Evolutionary conservation across 805 yeast genomes (phyloP).

Genomic region (Nakazawaea molendinolei): DNA sequence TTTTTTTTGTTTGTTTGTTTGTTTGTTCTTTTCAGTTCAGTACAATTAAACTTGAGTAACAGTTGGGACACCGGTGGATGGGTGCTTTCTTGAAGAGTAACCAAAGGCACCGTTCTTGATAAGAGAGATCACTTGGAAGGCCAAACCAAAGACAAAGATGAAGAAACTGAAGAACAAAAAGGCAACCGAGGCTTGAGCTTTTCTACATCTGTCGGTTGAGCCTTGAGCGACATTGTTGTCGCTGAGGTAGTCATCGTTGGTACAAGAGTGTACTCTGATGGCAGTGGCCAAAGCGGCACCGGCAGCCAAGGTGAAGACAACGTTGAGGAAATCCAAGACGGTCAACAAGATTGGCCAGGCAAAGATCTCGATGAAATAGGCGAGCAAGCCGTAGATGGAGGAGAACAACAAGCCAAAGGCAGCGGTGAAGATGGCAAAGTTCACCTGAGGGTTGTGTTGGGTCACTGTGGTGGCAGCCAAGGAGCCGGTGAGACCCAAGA

Average conservation of each 20-base stretch:
- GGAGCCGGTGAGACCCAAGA: slow-evolving; percentile 86
- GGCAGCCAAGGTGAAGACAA: slow-evolving; percentile 89
- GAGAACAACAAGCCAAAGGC: slow-evolving; percentile 82
- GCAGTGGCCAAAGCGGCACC: slow-evolving; percentile 93
- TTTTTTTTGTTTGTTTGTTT: no score
- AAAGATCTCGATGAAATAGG: slow-evolving; percentile 68
- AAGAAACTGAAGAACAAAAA: slow-evolving; percentile 82
- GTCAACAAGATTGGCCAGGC: slow-evolving; percentile 85
- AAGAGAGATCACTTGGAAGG: slow-evolving; percentile 40
- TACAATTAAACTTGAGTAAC: slow-evolving; percentile 71
- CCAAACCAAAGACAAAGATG: slow-evolving; percentile 59
- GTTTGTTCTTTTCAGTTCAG: no score
- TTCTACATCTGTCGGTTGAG: slow-evolving; percentile 80
- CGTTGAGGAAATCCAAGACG: slow-evolving; percentile 76
- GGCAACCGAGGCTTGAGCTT: slow-evolving; percentile 81
- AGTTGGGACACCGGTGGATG: slow-evolving; percentile 84
- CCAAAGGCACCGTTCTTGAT: slow-evolving; percentile 56
- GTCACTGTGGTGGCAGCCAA: slow-evolving; percentile 56
- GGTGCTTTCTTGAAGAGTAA: slow-evolving; percentile 38
- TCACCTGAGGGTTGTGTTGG: slow-evolving; percentile 71
- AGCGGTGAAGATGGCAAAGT: slow-evolving; percentile 81
- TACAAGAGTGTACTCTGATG: slow-evolving; percentile 81
- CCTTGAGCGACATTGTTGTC: slow-evolving; percentile 71
- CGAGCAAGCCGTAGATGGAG: slow-evolving; percentile 69
- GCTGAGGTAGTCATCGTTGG: slow-evolving; percentile 57